These are phyloP conservation scores for Geosmithia morbida DNA, from an alignment of 2,329 filamentous ascomycete species.

Conservation along the genomic window DNA sequence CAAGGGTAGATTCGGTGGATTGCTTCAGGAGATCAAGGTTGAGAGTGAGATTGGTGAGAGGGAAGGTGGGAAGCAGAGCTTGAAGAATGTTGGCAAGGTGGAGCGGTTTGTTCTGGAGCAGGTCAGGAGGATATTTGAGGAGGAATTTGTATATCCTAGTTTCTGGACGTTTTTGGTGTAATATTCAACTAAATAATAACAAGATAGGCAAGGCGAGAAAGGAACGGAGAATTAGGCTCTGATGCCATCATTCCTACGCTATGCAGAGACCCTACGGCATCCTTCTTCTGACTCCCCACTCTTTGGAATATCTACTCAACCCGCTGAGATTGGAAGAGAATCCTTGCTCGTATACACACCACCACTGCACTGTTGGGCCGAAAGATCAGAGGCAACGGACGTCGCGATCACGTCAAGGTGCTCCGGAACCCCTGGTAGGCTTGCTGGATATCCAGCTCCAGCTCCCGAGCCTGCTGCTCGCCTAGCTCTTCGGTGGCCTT, in stretches of 20 bases:
- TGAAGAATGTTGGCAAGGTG: conserved; percentile 98
- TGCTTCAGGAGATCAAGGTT: conserved; percentile 85
- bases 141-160: conserved; percentile 96
- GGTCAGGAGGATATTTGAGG: conserved; percentile 92
- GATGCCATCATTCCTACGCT: neutral
- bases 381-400: too few relatives aligned
- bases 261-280: too few relatives aligned
- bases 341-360: too few relatives aligned
- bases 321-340: too few relatives aligned
- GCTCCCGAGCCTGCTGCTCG: conserved; percentile 74
- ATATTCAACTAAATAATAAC: conserved; percentile 1
- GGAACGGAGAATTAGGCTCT: too few relatives aligned
- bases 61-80: conserved; percentile 79
- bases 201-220: neutral
- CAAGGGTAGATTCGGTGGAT: conserved; percentile 42
- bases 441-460: conserved; percentile 86
- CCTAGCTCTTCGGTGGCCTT: conserved; percentile 81
- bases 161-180: conserved; percentile 95
- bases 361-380: too few relatives aligned
- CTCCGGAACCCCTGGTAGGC: conserved; percentile 91
- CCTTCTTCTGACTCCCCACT: too few relatives aligned
- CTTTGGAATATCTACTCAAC: too few relatives aligned
- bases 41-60: conserved; percentile 95
- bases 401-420: conserved; percentile 42
- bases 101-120: conserved; percentile 96